Base-by-base conservation (phyloP, 768 basidiomycete genomes). In the Phanerochaete sordida region DNA sequence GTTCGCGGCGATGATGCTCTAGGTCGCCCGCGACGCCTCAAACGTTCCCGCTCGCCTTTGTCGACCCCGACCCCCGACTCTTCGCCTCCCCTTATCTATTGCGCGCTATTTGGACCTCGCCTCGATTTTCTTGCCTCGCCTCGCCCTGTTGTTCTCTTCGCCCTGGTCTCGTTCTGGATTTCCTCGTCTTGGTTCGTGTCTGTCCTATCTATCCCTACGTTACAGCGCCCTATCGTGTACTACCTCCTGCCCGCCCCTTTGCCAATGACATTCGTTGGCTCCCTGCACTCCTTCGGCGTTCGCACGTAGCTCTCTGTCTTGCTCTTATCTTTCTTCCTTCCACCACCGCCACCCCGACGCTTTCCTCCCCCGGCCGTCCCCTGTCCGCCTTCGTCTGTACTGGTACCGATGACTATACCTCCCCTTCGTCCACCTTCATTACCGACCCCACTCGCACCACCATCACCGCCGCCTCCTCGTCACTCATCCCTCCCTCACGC, bases 1-100 rank as follows among this genome's bases (percentile, higher is more conserved):
- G 56, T 79, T 76, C 69, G 70, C 71, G 31, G 66, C 75, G 60
- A 77, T 79, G 73, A 65, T 79, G 64, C 66, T 74, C 65, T 74
- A 54, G 26, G 39, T 43, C 39, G 39, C 39, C 39, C 39, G 39
- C 39, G 11, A 19, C 39, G 39, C 7, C 23, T 24, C 11, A 5
- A 26, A 26, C 47, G 24, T 19, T 46, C 24, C 21, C 24, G 23
- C 39, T 43, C 39, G 39, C 39, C 7, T 43, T 43, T 43, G 39
- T 19, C 39, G 4, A 9, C 39, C 39, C 19, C 39, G 8, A 19
- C 39, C 19, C 19, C 19, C 39, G 39, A 43, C 39, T 43, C n/a
- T n/a, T n/a, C 39, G 39, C 39, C 19, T 43, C 39, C 39, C n/a
- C n/a, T n/a, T 43, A 43, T 43, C 39, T 43, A 43, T 43, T 43